These are phyloP conservation scores for Drechslerella coelobrocha DNA, from an alignment of 2,329 filamentous ascomycete genomes.

Conservation along the genomic window DNA sequence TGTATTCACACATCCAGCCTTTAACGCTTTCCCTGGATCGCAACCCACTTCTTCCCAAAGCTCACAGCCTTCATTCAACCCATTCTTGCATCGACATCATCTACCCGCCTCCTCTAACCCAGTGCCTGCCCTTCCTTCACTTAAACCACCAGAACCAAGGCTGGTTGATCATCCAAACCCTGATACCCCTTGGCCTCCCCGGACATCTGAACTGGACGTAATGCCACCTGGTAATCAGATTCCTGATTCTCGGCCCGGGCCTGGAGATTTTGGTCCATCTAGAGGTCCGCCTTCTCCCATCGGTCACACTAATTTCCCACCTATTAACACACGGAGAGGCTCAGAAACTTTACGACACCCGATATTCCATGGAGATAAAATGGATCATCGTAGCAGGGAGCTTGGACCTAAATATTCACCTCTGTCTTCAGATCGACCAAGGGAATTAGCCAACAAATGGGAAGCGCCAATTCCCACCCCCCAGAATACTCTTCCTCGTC, in stretches of 20 bases:
- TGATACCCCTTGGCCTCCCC: conserved; percentile 30
- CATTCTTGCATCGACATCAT: conserved; percentile 46
- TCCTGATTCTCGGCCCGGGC: conserved; percentile 43
- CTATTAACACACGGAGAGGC: conserved; percentile 41
- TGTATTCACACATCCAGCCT: conserved; percentile 38
- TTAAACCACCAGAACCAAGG: conserved; percentile 24
- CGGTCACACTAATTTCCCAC: conserved; percentile 23
- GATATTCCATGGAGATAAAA: conserved; percentile 17
- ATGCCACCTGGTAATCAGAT: conserved; percentile 27
- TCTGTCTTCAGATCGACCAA: conserved; percentile 23
- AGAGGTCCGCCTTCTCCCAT: conserved; percentile 47
- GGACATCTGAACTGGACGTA: conserved; percentile 29
- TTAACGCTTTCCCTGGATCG: conserved; percentile 31
- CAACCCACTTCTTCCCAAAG: conserved; percentile 22
- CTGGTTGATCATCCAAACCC: conserved; percentile 10
- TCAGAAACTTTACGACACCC: conserved; percentile 38
- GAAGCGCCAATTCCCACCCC: conserved; percentile 22
- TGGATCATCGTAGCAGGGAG: conserved; percentile 33
- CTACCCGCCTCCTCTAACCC: conserved; percentile 28
- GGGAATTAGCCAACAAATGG: conserved; percentile 36
- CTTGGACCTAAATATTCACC: conserved; percentile 29
- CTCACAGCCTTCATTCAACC: conserved; percentile 42
- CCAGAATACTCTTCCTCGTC: conserved; percentile 33
- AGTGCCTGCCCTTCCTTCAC: conserved; percentile 25
- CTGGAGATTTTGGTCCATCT: conserved; percentile 44